Percentiles rank a stretch among this genome's conserved stretches.
These are phyloP conservation scores for Sphaerulina vaccinii DNA, from an alignment of 2,329 filamentous ascomycete genomes.

Conservation along the genomic window DNA sequence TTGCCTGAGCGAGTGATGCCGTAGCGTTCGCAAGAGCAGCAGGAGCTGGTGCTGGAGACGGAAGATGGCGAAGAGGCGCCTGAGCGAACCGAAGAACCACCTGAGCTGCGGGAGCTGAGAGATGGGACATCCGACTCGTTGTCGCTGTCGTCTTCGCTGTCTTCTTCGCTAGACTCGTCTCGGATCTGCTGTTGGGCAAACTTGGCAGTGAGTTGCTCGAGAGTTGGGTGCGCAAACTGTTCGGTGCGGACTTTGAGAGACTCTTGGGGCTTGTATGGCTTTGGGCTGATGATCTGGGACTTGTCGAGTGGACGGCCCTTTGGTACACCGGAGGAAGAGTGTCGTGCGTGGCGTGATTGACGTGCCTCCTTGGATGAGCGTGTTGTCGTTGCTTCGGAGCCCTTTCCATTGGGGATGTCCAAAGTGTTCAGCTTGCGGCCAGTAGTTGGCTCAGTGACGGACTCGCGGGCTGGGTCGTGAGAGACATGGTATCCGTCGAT, in stretches of 20 bases:
- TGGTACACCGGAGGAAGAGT: constrained; percentile 61
- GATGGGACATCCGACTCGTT: constrained; percentile 46
- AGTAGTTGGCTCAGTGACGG: constrained; percentile 91
- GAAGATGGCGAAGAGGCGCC: constrained; percentile 47
- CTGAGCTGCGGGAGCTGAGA: constrained; percentile 64
- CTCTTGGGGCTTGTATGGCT: constrained; percentile 82
- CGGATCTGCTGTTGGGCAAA: constrained; percentile 52
- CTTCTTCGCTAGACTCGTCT: constrained; percentile 71
- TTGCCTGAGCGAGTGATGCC: constrained; percentile 89
- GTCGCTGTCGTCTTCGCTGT: constrained; percentile 53
- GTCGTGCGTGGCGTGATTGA: constrained; percentile 51
- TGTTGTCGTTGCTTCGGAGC: constrained; percentile 41
- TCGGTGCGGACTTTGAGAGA: constrained; percentile 82
- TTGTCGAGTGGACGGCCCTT: constrained; percentile 86
- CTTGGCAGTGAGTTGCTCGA: constrained; percentile 69
- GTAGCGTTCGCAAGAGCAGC: constrained; percentile 93
- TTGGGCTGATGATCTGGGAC: constrained; percentile 86
- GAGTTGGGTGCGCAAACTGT: constrained; percentile 71
- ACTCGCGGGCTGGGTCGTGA: constrained; percentile 87
- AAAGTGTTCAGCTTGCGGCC: constrained; percentile 97
- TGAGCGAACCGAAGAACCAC: constrained; percentile 22
- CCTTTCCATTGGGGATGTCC: constrained; percentile 67
- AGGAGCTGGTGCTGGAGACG: constrained; percentile 52
- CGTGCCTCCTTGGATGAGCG: constrained; percentile 45
- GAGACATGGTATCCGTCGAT: constrained; percentile 98